Conservation (phyloP, 306 rosid genomes). For the Gynostemma pentaphyllum region DNA sequence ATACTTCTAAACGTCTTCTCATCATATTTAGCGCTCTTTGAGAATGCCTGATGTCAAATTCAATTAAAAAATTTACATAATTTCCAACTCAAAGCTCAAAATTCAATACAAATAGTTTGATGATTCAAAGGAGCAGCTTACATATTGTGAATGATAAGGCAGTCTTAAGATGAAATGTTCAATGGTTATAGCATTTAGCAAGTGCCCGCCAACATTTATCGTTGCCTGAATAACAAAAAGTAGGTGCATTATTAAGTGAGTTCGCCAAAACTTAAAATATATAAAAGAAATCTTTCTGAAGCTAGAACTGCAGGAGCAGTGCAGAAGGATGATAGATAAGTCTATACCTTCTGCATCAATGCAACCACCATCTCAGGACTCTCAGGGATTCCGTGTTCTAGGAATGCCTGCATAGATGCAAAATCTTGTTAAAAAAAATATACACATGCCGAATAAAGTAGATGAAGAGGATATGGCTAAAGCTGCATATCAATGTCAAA, state of each 20-base stretch:
- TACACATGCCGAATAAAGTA: not conserved
- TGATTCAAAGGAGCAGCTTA: conserved; percentile 37
- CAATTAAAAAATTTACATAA: not conserved
- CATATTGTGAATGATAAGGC: conserved; percentile 83
- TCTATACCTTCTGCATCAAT: conserved; percentile 58
- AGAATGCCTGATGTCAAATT: conserved; percentile 31
- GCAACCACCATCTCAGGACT: conserved; percentile 64
- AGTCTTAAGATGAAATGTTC: conserved; percentile 90
- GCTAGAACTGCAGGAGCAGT: not conserved
- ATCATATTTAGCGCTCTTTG: conserved; percentile 49
- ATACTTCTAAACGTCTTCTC: conserved; percentile 62
- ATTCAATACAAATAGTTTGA: not conserved
- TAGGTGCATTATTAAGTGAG: conserved; percentile 1
- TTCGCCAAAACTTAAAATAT: not conserved
- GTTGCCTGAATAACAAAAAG: conserved; percentile 43
- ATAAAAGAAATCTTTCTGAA: not conserved
- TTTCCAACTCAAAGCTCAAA: conserved; percentile 7
- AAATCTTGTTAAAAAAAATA: not conserved
- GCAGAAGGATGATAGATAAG: not conserved
- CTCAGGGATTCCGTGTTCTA: conserved; percentile 74
- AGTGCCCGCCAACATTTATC: conserved; percentile 71
- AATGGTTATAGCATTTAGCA: conserved; percentile 66
- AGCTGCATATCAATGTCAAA: not conserved
- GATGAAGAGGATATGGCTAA: conserved; percentile 2
- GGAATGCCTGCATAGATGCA: conserved; percentile 48